A percentile compares a stretch with the other conserved stretches of the same genome.
phyloP scores from a whole-genome alignment of 257 asterid species.

The Solanum verrucosum region DNA sequence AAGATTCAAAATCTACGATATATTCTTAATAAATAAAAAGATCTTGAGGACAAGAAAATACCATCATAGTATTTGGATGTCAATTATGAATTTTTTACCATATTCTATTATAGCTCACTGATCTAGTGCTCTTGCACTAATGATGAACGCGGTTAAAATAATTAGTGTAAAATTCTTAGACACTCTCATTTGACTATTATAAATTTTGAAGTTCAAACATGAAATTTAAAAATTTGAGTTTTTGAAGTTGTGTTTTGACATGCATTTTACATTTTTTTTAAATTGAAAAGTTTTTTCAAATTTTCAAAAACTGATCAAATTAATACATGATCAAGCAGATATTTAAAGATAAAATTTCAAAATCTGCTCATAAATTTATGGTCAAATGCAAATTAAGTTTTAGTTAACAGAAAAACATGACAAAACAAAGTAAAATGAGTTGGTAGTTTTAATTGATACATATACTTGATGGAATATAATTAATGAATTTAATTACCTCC shows the following conservation, averaged over 20 bases:
- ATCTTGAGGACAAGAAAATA: background rate
- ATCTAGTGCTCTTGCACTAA: background rate
- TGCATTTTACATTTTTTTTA: too few species aligned
- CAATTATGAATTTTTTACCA: background rate
- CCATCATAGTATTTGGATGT: background rate
- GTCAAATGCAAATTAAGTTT: background rate
- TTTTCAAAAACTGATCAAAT: too few species aligned
- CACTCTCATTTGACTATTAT: background rate
- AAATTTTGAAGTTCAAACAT: background rate
- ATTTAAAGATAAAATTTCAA: background rate
- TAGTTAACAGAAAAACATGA: background rate
- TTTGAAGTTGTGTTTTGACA: background rate
- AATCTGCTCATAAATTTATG: background rate
- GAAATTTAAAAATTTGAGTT: background rate
- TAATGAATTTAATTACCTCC: constrained; percentile 36
- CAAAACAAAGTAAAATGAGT: background rate
- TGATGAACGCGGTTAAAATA: background rate
- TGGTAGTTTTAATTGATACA: background rate
- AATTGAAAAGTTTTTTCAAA: accelerated
- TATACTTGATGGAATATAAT: background rate
- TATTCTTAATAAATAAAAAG: background rate
- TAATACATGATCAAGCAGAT: background rate
- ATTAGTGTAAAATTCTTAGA: background rate
- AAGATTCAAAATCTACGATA: background rate
- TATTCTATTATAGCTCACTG: background rate